Base-by-base conservation (phyloP, 306 rosid species). In the Acacia confusa region DNA sequence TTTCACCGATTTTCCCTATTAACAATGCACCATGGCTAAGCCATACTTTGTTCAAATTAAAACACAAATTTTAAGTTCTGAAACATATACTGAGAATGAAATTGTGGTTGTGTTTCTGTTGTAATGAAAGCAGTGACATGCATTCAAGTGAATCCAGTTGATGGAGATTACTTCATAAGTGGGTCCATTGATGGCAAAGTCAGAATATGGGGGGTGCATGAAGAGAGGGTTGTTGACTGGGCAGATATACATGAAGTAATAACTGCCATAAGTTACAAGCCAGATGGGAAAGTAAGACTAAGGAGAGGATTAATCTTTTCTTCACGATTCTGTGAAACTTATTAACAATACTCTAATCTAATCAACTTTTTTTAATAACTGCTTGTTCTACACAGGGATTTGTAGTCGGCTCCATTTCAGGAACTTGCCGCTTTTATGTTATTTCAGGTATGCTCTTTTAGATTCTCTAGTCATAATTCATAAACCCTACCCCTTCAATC, bases 121-220 rank as follows among this genome's bases (percentile, higher is more conserved):
- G 67, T 78, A 6, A 61, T 89, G 87, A 80, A 72, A 86, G 55
- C 87, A 93, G 98, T 93, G 84, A 93, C 98, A 4, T 95, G 99
- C 87, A 82, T 90, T 84, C 94, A 95, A 71, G 92, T 93, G 94
- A 95, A 92, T 74, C 99, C 99, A 3, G 79, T 87, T 41, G 84
- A 90, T 72, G 90, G 84, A 77, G 89, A 88, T 81, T 85, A 89
- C 89, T 95, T 95, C 91, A 83, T 93, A 72, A 95, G 93, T 74
- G 99, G 98, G 58, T 95, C 97, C 73, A 86, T 93, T 25, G 98
- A 95, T 80, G 98, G 99, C 10, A 95, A 93, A 88, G 92, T 91
- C 64, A 91, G 97, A 70, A 85, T 95, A 75, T 95, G 99, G 99
- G 93, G 98, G 3, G 45, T 90, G 41, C 78, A 60, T 12, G 91